These are phyloP conservation scores for Poa pratensis DNA, from an alignment of 176 grass and related monocot genomes.

Conservation along the genomic window DNA sequence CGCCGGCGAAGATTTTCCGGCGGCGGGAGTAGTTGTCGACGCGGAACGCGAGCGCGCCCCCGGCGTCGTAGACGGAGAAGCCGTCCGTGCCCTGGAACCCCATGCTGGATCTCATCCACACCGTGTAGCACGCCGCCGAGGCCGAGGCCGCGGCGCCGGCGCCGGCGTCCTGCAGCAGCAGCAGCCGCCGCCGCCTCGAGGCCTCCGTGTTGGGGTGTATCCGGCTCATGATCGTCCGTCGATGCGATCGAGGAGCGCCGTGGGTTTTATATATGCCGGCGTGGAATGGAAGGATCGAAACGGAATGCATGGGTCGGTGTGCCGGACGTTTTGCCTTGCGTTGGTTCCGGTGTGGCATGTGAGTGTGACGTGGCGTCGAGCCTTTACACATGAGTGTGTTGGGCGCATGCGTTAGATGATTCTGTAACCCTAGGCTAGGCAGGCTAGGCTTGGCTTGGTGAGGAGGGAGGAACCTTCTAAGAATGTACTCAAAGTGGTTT, in stretches of 20 bases:
- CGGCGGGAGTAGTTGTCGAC: conserved; percentile 89
- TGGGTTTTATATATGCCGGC: background rate
- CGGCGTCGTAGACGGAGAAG: conserved; percentile 77
- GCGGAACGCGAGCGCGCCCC: conserved; percentile 65
- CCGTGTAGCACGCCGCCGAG: conserved; percentile 49
- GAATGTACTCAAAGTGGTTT: background rate
- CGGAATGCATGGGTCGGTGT: background rate
- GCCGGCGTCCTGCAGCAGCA: background rate
- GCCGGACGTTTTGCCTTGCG: background rate
- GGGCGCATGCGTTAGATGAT: conserved; percentile 10
- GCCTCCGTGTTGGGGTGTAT: conserved; percentile 49
- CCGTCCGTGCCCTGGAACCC: conserved; percentile 89
- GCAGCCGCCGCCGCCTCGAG: background rate
- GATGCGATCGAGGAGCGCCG: background rate
- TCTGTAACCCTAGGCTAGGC: conserved; percentile 7
- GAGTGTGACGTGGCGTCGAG: background rate
- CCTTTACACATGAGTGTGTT: conserved; percentile 15
- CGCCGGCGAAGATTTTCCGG: conserved; percentile 60
- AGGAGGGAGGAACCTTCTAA: conserved; percentile 15
- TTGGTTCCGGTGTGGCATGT: background rate
- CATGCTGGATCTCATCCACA: conserved; percentile 95
- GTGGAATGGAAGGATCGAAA: background rate
- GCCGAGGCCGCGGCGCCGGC: background rate
- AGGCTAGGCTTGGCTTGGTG: background rate
- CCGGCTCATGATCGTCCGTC: conserved; percentile 48